These are phyloP conservation scores for rapeseed (Brassica napus) DNA, from an alignment of 345 rosid species.

Conservation along the genomic window Da-Ae NC_063436.1:20883501-20884000, in stretches of 20 bases:
- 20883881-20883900: conserved; percentile 8
- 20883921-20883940: conserved; percentile 5
- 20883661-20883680: conserved; percentile 73
- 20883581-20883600: background rate
- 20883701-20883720: conserved; percentile 50
- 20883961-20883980: background rate
- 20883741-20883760: conserved; percentile 58
- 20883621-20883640: background rate
- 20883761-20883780: conserved; percentile 68
- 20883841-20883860: conserved; percentile 36
- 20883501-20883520: conserved; percentile 54
- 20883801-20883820: conserved; percentile 42
- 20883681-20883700: conserved; percentile 88
- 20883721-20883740: conserved; percentile 72
- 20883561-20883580: conserved; percentile 33
- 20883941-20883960: conserved; percentile 4
- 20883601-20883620: background rate
- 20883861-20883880: background rate
- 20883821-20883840: conserved; percentile 42
- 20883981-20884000: conserved; percentile 13
- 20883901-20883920: background rate
- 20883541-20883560: conserved; percentile 37
- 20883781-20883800: conserved; percentile 67
- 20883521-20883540: conserved; percentile 34
- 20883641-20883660: conserved; percentile 78